Percentiles rank a stretch among this genome's conserved stretches.
Conservation (phyloP, 2,329 filamentous ascomycete genomes). For the Penicillium glabrum region DNA sequence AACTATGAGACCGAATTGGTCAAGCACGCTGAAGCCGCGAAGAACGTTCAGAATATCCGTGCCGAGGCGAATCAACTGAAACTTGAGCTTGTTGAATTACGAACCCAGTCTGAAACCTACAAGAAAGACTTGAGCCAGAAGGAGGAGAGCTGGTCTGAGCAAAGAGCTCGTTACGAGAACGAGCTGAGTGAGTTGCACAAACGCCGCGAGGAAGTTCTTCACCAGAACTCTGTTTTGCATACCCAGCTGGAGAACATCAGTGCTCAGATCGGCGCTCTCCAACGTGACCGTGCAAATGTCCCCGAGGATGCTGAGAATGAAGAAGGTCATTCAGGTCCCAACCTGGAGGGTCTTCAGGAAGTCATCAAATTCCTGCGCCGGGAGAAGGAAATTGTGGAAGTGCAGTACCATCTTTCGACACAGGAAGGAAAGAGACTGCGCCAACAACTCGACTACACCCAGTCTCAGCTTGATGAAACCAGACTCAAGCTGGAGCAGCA, state of each 20-base stretch:
- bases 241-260: conserved; percentile 83
- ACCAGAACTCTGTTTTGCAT: conserved; percentile 88
- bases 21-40: conserved; percentile 94
- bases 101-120: conserved; percentile 80
- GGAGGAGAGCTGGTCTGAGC: conserved; percentile 84
- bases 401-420: conserved; percentile 87
- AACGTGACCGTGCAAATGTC: conserved; percentile 67
- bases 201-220: conserved; percentile 77
- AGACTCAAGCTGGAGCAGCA: conserved; percentile 89
- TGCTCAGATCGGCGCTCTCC: conserved; percentile 74
- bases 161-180: conserved; percentile 75
- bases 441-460: conserved; percentile 84
- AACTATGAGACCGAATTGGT: conserved; percentile 93
- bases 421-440: conserved; percentile 87
- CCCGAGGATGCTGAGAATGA: conserved; percentile 54
- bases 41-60: conserved; percentile 75
- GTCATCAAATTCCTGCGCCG: conserved; percentile 87
- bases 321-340: conserved; percentile 51
- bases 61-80: conserved; percentile 79
- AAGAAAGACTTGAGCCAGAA: conserved; percentile 76
- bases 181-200: conserved; percentile 78
- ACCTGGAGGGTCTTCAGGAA: conserved; percentile 77
- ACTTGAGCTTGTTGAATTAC: conserved; percentile 71
- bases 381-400: conserved; percentile 96
- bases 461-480: conserved; percentile 84